Conservation (phyloP, 1,284 basidiomycete species). For the Ceratobasidium sp. region DNA sequence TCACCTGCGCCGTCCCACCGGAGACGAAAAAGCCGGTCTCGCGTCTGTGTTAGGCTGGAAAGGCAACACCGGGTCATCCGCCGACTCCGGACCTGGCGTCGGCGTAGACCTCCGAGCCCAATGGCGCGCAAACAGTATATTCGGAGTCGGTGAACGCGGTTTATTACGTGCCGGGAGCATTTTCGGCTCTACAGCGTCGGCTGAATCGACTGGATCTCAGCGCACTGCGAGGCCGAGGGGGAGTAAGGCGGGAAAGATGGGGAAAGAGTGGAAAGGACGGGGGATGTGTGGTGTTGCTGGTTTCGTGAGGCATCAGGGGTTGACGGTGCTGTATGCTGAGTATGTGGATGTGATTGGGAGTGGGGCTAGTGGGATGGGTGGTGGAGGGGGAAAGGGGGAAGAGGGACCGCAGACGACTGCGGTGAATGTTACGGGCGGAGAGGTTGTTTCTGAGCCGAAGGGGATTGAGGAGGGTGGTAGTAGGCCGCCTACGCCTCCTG, state of each 20-base stretch:
- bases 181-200: conserved; percentile 5
- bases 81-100: conserved; percentile 30
- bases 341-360: conserved; percentile 57
- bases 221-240: conserved; percentile 4
- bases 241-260: conserved; percentile 63
- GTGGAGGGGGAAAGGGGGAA: background rate
- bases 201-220: conserved; percentile 5
- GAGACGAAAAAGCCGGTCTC: conserved; percentile 70
- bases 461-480: conserved; percentile 47
- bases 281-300: conserved; percentile 56
- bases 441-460: conserved; percentile 52
- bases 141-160: conserved; percentile 34
- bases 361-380: background rate
- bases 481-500: conserved; percentile 35
- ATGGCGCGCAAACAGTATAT: conserved; percentile 41
- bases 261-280: conserved; percentile 53
- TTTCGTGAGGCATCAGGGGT: conserved; percentile 72
- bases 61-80: conserved; percentile 58
- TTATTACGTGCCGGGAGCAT: conserved; percentile 28
- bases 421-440: conserved; percentile 45
- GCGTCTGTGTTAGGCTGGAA: conserved; percentile 72
- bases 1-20: conserved; percentile 55
- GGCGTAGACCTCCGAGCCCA: conserved; percentile 32
- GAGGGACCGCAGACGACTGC: conserved; percentile 48
- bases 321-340: conserved; percentile 69